Evolutionary conservation across 1,284 basidiomycete genomes (phyloP), one percentile per base, ranked within the genome.

Genomic region (Vanrija humicola): DNA sequence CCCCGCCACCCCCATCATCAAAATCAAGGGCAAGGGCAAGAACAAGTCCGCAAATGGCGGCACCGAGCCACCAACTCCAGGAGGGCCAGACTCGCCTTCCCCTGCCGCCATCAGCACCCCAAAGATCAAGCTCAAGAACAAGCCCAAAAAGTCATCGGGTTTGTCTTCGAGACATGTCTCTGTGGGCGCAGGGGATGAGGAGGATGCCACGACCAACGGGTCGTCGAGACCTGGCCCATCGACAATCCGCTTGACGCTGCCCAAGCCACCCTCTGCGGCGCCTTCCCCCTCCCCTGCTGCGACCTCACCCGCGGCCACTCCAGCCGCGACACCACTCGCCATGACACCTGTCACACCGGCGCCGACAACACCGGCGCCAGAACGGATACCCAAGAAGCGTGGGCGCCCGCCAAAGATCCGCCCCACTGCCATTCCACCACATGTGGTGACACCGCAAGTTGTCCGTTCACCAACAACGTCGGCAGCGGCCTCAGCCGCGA

Each of bases 401-500:
- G 53, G 55, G 14, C 46, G 59, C 9, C 52, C 52, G 19, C 44
- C 50, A 18, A 61, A 61, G 44, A 52, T 14, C 6, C 52, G 48
- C 6, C 57, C 54, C 0, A 28, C 54, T 6, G 58, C 61, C 5
- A 66, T 64, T 21, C 64, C 64, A 1, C 55, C 61, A 6, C 51
- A 55, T n/a, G 55, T 61, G 12, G 51, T 52, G n/a, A 58, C 56
- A 6, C 52, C 59, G 8, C 52, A 50, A 14, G 21, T 46, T 8
- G 50, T 19, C 14, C 50, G n/a, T 14, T 54, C 42, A 10, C 50
- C 53, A 6, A 43, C 54, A 12, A 12, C 34, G 9, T 34, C 34
- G 7, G 34, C 34, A 5, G 34, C 5, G 34, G 34, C 34, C 14
- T 34, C 34, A 12, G 34, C 34, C 14, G 34, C 14, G 12, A 34